A percentile compares a stretch with the other conserved stretches of the same genome.
phyloP scores from a whole-genome alignment of 1,284 basidiomycete genomes.

The Spongispora temasekensis region DNA sequence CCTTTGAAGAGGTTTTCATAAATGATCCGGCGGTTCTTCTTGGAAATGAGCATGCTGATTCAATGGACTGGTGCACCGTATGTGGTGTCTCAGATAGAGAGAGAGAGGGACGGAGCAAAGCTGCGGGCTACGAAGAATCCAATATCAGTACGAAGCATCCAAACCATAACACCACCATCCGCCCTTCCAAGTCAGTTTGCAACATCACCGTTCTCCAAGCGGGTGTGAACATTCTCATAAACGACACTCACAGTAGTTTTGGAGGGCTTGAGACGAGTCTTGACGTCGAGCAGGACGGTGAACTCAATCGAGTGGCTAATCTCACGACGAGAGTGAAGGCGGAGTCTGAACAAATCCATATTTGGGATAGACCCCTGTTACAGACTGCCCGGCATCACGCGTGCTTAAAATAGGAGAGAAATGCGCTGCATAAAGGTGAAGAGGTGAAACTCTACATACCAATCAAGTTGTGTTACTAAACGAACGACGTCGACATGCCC shows the following conservation, averaged over 20 bases:
- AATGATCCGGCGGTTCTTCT: constrained; percentile 82
- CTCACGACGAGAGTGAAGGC: too few species aligned
- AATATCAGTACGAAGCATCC: constrained; percentile 17
- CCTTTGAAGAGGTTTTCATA: constrained; percentile 99
- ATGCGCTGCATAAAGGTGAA: too few species aligned
- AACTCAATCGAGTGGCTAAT: too few species aligned
- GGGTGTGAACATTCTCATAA: neutral
- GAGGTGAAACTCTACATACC: too few species aligned
- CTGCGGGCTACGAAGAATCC: constrained; percentile 14
- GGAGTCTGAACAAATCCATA: too few species aligned
- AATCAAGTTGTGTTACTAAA: too few species aligned
- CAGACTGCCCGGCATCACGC: too few species aligned
- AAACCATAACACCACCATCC: constrained; percentile 18
- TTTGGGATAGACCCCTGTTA: too few species aligned
- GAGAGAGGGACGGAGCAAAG: constrained; percentile 15
- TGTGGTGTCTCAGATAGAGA: neutral
- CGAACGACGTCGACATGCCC: too few species aligned
- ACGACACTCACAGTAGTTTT: constrained; percentile 23
- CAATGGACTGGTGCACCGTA: constrained; percentile 17
- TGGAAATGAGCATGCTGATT: constrained; percentile 85
- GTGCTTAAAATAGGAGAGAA: too few species aligned
- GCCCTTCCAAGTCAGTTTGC: constrained; percentile 9
- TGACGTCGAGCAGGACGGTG: too few species aligned
- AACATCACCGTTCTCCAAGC: neutral
- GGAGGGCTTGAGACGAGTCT: too few species aligned